Conservation (phyloP, 2,329 filamentous ascomycete genomes). For the Chaetomium olivaceum region DNA sequence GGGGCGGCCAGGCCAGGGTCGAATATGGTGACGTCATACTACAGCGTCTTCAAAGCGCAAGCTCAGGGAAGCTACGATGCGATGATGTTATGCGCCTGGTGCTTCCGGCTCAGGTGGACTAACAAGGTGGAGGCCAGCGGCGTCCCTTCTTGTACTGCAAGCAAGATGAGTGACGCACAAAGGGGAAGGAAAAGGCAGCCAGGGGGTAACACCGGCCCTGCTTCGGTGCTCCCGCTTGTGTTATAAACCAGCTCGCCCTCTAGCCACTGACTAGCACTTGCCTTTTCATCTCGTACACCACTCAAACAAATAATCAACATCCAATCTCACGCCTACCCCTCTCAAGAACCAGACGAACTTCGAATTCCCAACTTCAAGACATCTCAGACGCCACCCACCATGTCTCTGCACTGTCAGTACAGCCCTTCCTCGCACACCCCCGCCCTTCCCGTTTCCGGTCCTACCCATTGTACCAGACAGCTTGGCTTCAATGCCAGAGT, state of each 20-base stretch:
- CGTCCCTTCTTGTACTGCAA: slow-evolving; percentile 6
- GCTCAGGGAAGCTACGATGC: slow-evolving; percentile 30
- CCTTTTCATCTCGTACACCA: slow-evolving; percentile 16
- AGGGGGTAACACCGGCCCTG: slow-evolving; percentile 12
- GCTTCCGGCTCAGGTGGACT: slow-evolving; percentile 6
- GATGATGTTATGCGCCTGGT: slow-evolving; percentile 31
- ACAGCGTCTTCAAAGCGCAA: slow-evolving; percentile 39
- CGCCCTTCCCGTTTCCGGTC: neutral
- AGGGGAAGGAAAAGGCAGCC: slow-evolving; percentile 27
- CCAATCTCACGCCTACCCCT: slow-evolving; percentile 1
- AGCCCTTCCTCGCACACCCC: neutral
- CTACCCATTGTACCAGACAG: neutral
- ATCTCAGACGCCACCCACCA: slow-evolving; percentile 38
- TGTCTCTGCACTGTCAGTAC: slow-evolving; percentile 62
- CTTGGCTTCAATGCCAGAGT: neutral
- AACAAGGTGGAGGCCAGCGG: slow-evolving; percentile 9
- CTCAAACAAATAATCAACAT: neutral
- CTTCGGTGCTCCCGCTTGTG: slow-evolving; percentile 10
- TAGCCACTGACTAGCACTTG: slow-evolving; percentile 10
- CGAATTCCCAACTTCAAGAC: slow-evolving; percentile 24
- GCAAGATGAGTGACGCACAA: slow-evolving; percentile 32
- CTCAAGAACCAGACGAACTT: slow-evolving; percentile 8
- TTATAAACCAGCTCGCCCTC: slow-evolving; percentile 28
- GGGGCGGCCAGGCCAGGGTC: slow-evolving; percentile 22
- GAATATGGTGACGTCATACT: slow-evolving; percentile 46